Evolutionary conservation across 1,284 basidiomycete genomes (phyloP).

Genomic region (Wallemia ichthyophaga): DNA sequence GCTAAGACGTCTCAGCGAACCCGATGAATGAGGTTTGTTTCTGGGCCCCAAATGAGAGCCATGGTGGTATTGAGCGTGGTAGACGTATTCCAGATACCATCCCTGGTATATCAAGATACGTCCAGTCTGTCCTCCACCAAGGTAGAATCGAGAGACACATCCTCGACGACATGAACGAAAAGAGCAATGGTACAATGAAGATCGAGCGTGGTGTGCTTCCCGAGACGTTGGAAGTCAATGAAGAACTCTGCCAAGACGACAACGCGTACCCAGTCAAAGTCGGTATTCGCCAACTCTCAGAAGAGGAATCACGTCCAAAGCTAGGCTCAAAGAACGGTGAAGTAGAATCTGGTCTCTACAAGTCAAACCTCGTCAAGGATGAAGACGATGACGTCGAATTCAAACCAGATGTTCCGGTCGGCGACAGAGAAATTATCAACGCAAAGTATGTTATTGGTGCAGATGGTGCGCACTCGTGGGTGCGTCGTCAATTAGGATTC

Average conservation of each 20-base stretch:
- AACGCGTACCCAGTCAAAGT: constrained; percentile 10
- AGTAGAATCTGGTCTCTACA: neutral
- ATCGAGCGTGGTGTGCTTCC: constrained; percentile 10
- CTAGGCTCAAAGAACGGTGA: constrained; percentile 1
- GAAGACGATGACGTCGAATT: constrained; percentile 12
- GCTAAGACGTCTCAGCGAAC: neutral
- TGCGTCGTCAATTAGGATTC: constrained; percentile 33
- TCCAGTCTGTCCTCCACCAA: constrained; percentile 11
- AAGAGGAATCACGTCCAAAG: constrained; percentile 11
- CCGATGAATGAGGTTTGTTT: neutral
- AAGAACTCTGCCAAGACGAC: constrained; percentile 5
- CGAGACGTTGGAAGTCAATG: constrained; percentile 9
- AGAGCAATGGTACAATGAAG: constrained; percentile 6
- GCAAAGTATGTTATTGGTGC: constrained; percentile 32
- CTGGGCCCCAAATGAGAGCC: neutral
- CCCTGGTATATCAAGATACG: constrained; percentile 10
- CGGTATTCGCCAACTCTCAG: constrained; percentile 10
- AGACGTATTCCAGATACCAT: constrained; percentile 8
- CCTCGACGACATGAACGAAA: constrained; percentile 7
- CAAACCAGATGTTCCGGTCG: constrained; percentile 5
- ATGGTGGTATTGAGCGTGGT: neutral
- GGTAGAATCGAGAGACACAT: constrained; percentile 10
- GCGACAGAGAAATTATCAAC: constrained; percentile 19
- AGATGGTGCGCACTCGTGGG: constrained; percentile 45
- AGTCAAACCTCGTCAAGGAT: constrained; percentile 9